Conservation (phyloP, 805 yeast genomes). For the Metschnikowia bowlesiae region DNA sequence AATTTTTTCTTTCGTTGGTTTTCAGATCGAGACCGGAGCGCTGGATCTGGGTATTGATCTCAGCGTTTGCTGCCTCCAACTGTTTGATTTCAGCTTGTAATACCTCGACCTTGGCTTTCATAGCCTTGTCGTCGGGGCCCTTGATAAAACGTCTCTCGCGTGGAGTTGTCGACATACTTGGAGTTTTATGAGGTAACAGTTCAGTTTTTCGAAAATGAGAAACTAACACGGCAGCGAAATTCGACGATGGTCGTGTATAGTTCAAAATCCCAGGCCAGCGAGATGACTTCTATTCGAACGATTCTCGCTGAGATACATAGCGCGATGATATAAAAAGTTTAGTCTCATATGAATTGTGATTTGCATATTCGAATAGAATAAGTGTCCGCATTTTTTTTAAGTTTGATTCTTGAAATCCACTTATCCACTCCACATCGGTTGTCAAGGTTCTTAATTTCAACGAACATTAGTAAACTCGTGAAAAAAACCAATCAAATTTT, state of each 20-base stretch:
- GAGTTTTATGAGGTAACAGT: neutral
- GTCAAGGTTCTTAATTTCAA: too few species aligned
- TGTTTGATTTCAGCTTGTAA: constrained; percentile 59
- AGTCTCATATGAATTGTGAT: too few species aligned
- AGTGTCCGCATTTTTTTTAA: too few species aligned
- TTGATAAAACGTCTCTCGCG: constrained; percentile 54
- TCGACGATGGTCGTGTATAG: constrained; percentile 7
- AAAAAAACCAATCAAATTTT: too few species aligned
- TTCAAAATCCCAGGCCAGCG: neutral
- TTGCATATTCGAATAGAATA: too few species aligned
- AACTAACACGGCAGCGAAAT: constrained; percentile 5
- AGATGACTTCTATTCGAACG: neutral
- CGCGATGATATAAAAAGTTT: too few species aligned
- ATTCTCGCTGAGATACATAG: neutral
- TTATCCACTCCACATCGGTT: too few species aligned
- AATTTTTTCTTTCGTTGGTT: constrained; percentile 28
- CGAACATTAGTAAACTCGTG: too few species aligned
- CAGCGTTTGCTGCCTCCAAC: constrained; percentile 51
- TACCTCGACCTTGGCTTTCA: constrained; percentile 54
- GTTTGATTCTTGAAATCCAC: too few species aligned
- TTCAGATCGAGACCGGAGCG: constrained; percentile 30
- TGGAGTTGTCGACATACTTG: constrained; percentile 16
- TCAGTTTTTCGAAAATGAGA: neutral
- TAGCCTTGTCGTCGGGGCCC: constrained; percentile 66
- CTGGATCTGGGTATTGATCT: constrained; percentile 52